Evolutionary conservation across 2,329 filamentous ascomycete genomes (phyloP), one percentile per base, ranked within the genome.

Genomic region (Venturia effusa): DNA sequence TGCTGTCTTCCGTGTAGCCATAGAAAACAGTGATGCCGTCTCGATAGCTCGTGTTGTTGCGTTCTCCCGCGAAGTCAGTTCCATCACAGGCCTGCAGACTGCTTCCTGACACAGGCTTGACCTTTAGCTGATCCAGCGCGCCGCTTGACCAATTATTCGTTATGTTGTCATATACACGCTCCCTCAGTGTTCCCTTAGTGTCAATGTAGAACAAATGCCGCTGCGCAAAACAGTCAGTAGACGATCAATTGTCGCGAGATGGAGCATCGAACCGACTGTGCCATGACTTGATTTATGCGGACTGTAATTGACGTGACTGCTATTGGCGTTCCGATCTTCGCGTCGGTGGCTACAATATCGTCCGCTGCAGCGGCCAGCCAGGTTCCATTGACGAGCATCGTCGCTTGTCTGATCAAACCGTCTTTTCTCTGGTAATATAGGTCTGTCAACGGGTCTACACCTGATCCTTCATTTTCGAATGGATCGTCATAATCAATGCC

Each of bases 181-280:
- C 59, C 17, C 59, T 34, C 32, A 60, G 17, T 3, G 15, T 5
- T 8, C 59, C 59, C 6, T 27, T 37, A 17, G 34, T 40, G 27
- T 60, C 59, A 22, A 60, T 43, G 40, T 60, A 60, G 37, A 60
- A 60, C 4, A 60, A 17, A 27, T 60, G 59, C 15, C 59, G 59
- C 59, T 60, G 59, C 40, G 19, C 43, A 10, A 27, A 40, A 43
- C 37, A 60, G 59, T 60, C 59, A 60, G 59, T 60, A 60, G n/a
- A 60, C 6, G 59, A 40, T 22, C 59, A n/a, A 32, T 60, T 17
- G 15, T 22, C 37, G n/a, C n/a, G 40, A 37, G 34, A 60, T 15
- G 37, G 34, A 17, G 22, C 59, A n/a, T n/a, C 59, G 59, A 60
- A 60, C 59, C n/a, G n/a, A 4, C 43, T 40, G 34, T 40, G 40